Evolutionary conservation across 306 rosid genomes (phyloP).

Genomic region (Quercus ilex): DNA sequence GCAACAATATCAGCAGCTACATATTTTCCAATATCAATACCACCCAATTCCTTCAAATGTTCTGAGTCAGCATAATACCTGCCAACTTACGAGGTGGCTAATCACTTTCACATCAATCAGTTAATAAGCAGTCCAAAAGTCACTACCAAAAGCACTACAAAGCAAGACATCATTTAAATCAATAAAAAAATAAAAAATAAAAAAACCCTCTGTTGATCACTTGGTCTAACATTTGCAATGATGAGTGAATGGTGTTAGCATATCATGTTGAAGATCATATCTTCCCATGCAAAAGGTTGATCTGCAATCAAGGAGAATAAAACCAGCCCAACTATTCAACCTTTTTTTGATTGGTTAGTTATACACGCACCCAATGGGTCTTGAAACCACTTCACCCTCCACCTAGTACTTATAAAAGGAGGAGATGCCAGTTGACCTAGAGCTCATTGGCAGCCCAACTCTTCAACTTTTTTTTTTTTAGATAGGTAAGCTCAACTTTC

Average conservation of each 20-base stretch:
- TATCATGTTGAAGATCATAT: not conserved
- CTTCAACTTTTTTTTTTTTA: too few species aligned
- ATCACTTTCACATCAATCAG: conserved; percentile 37
- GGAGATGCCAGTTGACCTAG: too few species aligned
- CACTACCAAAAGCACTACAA: not conserved
- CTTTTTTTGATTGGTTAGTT: too few species aligned
- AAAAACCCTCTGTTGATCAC: not conserved
- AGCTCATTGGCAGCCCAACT: too few species aligned
- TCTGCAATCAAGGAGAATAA: not conserved
- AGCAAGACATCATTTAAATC: conserved; percentile 1
- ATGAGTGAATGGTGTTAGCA: not conserved
- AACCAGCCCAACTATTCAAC: not conserved
- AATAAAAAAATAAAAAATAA: not conserved
- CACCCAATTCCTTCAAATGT: conserved; percentile 87
- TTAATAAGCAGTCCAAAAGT: not conserved
- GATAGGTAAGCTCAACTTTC: not conserved
- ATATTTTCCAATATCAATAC: conserved; percentile 82
- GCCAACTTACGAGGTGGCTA: conserved; percentile 44
- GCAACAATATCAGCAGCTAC: conserved; percentile 94
- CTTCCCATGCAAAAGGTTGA: not conserved
- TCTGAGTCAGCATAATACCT: conserved; percentile 95
- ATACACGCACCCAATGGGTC: too few species aligned
- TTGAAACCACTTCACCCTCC: too few species aligned
- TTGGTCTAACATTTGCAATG: not conserved
- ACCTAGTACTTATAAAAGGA: too few species aligned